These are phyloP conservation scores for Aspergillus viridinutans DNA, from an alignment of 2,329 filamentous ascomycete species.

Conservation along the genomic window DNA sequence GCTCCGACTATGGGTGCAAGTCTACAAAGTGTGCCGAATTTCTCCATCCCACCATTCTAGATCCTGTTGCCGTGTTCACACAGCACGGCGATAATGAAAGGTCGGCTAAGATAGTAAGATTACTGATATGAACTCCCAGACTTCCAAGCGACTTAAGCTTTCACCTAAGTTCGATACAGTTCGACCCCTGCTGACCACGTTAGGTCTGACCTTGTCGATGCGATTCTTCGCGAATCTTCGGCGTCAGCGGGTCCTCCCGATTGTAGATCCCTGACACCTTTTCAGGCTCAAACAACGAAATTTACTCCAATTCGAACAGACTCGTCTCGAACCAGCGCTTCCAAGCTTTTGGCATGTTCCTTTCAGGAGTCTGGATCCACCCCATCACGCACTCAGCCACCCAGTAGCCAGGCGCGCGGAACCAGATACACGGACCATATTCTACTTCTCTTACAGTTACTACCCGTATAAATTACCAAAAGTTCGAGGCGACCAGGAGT, in stretches of 20 bases:
- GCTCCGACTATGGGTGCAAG: no score
- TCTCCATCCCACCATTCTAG: no score
- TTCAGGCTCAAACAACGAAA: conserved; percentile 11
- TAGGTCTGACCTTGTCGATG: neutral
- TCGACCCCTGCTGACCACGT: neutral
- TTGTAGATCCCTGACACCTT: conserved; percentile 5
- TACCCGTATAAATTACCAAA: neutral
- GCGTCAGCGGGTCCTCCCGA: conserved; percentile 10
- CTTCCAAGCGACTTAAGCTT: neutral
- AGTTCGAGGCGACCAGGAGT: neutral
- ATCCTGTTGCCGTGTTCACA: no score
- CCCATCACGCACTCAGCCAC: neutral
- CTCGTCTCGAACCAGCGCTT: neutral
- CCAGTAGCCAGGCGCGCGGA: neutral
- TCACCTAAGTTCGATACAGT: neutral
- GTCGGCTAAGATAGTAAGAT: neutral
- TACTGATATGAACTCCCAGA: neutral
- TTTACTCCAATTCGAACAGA: neutral
- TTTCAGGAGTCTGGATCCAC: neutral
- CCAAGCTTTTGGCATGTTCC: neutral
- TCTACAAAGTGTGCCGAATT: neutral
- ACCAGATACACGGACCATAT: neutral
- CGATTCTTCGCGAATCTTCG: neutral
- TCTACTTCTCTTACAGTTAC: neutral
- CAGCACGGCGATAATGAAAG: no score